Evolutionary conservation across 2,329 filamentous ascomycete species (phyloP).

Genomic region (Penicillium capsulatum): DNA sequence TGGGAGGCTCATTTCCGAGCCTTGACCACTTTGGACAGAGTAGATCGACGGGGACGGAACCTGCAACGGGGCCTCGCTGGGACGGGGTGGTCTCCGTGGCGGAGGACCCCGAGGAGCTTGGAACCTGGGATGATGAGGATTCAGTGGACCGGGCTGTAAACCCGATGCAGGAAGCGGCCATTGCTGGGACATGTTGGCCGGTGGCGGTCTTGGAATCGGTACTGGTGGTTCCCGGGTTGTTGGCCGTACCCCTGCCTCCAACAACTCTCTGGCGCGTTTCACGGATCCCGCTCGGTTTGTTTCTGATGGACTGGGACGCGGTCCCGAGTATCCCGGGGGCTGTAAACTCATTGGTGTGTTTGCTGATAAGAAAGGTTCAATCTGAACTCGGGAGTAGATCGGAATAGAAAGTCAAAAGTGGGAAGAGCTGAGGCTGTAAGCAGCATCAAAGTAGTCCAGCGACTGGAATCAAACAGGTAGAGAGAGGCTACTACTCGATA

Average conservation of each 20-base stretch:
- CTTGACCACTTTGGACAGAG: conserved; percentile 28
- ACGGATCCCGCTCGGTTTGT: conserved; percentile 31
- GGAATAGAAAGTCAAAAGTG: background rate
- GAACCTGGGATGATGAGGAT: conserved; percentile 25
- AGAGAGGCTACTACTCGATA: conserved; percentile 8
- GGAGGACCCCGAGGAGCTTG: conserved; percentile 35
- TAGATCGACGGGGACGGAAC: conserved; percentile 38
- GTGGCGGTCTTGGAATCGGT: conserved; percentile 15
- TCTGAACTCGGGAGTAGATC: too few species aligned
- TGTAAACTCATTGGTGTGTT: conserved; percentile 24
- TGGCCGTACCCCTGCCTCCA: conserved; percentile 31
- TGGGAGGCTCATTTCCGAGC: conserved; percentile 14
- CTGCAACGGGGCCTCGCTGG: conserved; percentile 24
- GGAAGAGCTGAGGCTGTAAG: conserved; percentile 4
- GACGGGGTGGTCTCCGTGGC: conserved; percentile 42
- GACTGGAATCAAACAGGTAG: background rate
- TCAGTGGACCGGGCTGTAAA: conserved; percentile 21
- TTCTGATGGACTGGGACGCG: conserved; percentile 11
- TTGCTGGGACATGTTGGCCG: conserved; percentile 33
- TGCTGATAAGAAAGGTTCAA: too few species aligned
- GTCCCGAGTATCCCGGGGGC: conserved; percentile 7
- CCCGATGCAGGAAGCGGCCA: conserved; percentile 44
- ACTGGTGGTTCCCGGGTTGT: conserved; percentile 9
- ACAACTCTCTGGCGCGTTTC: conserved; percentile 33
- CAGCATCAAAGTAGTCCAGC: conserved; percentile 11